A percentile compares a stretch with the other conserved stretches of the same genome.
phyloP scores from a whole-genome alignment of 2,329 filamentous ascomycete species.

The Arachnomyces sp. region DNA sequence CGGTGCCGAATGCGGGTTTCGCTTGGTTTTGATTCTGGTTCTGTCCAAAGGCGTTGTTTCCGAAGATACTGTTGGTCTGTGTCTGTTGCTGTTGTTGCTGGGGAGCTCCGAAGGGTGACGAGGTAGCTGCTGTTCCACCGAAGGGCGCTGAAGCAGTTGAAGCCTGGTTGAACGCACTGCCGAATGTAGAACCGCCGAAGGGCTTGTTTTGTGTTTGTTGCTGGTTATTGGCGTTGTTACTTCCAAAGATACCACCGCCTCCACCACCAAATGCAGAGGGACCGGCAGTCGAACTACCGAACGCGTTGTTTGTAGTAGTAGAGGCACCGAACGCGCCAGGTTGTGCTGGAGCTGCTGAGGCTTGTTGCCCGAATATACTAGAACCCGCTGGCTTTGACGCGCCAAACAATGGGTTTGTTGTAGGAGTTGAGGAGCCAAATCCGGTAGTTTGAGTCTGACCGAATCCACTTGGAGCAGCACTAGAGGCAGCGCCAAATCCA shows the following conservation, averaged over 20 bases:
- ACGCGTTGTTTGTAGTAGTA: slow-evolving; percentile 21
- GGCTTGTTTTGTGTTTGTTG: no score
- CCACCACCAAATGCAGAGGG: slow-evolving; percentile 29
- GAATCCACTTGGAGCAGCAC: slow-evolving; percentile 35
- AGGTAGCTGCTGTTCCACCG: slow-evolving; percentile 31
- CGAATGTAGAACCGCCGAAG: no score
- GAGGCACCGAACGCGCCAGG: slow-evolving; percentile 34
- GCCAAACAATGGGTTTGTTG: slow-evolving; percentile 38
- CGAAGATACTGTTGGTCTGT: slow-evolving; percentile 34
- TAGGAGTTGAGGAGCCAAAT: slow-evolving; percentile 25
- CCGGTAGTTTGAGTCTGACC: slow-evolving; percentile 31
- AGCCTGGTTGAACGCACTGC: no score
- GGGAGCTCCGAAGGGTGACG: slow-evolving; percentile 39
- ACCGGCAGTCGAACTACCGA: slow-evolving; percentile 6
- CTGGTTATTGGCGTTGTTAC: no score
- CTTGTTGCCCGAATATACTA: slow-evolving; percentile 27
- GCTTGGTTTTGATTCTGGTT: slow-evolving; percentile 33
- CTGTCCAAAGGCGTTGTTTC: slow-evolving; percentile 35
- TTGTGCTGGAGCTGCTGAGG: slow-evolving; percentile 26
- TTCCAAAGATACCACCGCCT: slow-evolving; percentile 29
- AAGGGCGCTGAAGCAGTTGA: slow-evolving; percentile 31
- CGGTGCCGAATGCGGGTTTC: slow-evolving; percentile 25
- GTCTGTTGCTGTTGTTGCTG: slow-evolving; percentile 21
- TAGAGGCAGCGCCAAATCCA: slow-evolving; percentile 31
- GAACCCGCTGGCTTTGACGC: slow-evolving; percentile 34